Conservation (phyloP, 306 rosid genomes). For the Calophaca sinica region DNA sequence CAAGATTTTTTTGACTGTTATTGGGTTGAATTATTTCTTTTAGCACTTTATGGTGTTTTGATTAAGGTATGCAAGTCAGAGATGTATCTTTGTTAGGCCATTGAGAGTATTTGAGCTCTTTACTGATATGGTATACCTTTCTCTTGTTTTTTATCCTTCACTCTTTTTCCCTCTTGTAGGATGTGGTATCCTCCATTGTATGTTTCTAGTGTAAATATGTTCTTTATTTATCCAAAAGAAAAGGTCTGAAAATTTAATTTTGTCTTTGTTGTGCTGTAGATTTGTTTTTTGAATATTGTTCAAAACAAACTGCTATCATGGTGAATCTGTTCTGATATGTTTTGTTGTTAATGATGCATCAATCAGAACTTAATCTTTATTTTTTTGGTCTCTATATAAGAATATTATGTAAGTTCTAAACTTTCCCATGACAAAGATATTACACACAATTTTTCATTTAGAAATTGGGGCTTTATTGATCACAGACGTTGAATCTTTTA, state of each 20-base stretch:
- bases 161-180: conserved; percentile 16
- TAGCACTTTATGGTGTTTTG: conserved; percentile 8
- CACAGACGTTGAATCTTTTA: conserved; percentile 19
- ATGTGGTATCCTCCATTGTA: background rate
- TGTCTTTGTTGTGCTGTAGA: conserved; percentile 6
- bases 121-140: too few species aligned
- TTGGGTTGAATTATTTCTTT: conserved; percentile 4
- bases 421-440: conserved; percentile 12
- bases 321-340: conserved; percentile 31
- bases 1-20: background rate
- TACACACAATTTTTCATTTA: background rate
- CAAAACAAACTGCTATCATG: background rate
- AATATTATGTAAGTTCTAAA: conserved; percentile 6
- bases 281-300: conserved; percentile 23
- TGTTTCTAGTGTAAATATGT: conserved; percentile 5
- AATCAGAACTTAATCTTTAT: conserved; percentile 3
- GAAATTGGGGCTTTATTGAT: conserved; percentile 36
- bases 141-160: background rate
- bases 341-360: conserved; percentile 29
- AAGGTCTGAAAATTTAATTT: conserved; percentile 9
- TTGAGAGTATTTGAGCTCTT: conserved; percentile 24
- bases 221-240: conserved; percentile 26
- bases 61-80: conserved; percentile 9
- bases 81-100: conserved; percentile 15
- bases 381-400: conserved; percentile 10